Percentiles rank a stretch among this genome's conserved stretches.
These are phyloP conservation scores for Dysphania ambrosioides DNA, from an alignment of 148 eudicot genomes.

Conservation along the genomic window DNA sequence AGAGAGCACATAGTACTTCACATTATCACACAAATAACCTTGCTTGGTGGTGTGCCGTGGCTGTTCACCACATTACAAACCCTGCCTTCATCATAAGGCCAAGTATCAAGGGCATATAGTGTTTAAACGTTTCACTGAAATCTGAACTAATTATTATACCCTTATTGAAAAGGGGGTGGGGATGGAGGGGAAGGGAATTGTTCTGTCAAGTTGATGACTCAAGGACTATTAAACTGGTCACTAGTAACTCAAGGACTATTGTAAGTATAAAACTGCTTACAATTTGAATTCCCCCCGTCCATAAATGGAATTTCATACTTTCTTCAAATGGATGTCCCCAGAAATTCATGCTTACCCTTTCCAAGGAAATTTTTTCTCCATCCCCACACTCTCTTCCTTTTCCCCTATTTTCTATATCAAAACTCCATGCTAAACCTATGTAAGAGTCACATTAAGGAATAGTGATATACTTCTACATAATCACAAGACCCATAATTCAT, in stretches of 20 bases:
- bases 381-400: background rate
- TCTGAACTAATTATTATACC: background rate
- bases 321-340: background rate
- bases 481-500: background rate
- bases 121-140: background rate
- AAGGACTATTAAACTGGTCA: no score
- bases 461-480: background rate
- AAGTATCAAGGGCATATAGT: background rate
- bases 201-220: background rate
- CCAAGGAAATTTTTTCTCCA: background rate
- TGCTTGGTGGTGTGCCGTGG: no score
- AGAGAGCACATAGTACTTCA: background rate
- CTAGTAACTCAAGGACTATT: background rate
- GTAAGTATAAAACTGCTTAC: background rate
- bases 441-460: background rate
- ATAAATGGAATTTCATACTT: no score
- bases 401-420: background rate
- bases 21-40: no score
- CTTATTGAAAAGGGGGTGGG: no score
- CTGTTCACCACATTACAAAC: background rate
- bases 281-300: background rate
- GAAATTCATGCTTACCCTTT: no score
- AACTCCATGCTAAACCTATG: background rate
- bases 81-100: background rate
- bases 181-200: background rate